These are phyloP conservation scores for Tuber brumale DNA, from an alignment of 495 filamentous ascomycete species.

Conservation along the genomic window DNA sequence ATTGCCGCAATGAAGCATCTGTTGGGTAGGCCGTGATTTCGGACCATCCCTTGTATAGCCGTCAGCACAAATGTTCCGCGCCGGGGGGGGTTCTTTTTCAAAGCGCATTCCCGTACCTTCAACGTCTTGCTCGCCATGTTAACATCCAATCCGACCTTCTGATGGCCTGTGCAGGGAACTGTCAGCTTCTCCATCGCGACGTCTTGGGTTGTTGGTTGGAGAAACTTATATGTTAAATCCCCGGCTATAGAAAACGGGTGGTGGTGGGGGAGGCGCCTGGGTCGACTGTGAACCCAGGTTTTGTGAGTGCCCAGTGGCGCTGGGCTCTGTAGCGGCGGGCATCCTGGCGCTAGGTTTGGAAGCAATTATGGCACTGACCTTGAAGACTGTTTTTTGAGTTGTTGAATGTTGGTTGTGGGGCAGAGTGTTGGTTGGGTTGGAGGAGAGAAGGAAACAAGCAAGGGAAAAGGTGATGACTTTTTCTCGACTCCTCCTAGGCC, in stretches of 20 bases:
- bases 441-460: constrained; percentile 5
- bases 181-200: constrained; percentile 50
- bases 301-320: background rate
- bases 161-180: constrained; percentile 49
- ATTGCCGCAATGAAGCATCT: constrained; percentile 56
- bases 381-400: constrained; percentile 4
- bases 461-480: constrained; percentile 1
- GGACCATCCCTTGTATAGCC: constrained; percentile 51
- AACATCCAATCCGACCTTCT: constrained; percentile 81
- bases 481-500: constrained; percentile 1
- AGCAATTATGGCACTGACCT: background rate
- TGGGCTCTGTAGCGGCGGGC: constrained; percentile 15
- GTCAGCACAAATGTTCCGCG: constrained; percentile 9
- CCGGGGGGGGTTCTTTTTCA: background rate
- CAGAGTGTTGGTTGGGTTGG: background rate
- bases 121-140: constrained; percentile 69
- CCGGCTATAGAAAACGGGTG: constrained; percentile 37
- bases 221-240: constrained; percentile 42
- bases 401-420: constrained; percentile 1
- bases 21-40: constrained; percentile 72
- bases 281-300: constrained; percentile 34
- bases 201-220: constrained; percentile 28
- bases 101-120: constrained; percentile 47
- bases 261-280: constrained; percentile 40
- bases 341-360: constrained; percentile 10